Evolutionary conservation across 1,139 yeast species (phyloP).

Genomic region (Yamadazyma songkhlaensis): DNA sequence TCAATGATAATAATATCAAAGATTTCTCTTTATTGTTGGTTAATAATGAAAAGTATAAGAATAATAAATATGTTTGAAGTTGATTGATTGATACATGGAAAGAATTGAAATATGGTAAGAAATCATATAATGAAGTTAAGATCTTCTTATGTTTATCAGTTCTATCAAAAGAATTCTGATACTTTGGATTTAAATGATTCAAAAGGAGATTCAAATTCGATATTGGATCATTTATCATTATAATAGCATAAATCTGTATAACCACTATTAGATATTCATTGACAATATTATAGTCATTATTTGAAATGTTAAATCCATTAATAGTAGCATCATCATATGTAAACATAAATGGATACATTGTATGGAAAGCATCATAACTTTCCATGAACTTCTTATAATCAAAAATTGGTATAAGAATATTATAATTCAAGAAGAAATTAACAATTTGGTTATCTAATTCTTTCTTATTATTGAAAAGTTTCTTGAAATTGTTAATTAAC

Average conservation of each 20-base stretch:
- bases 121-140: constrained; percentile 41
- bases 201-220: constrained; percentile 39
- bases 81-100: constrained; percentile 42
- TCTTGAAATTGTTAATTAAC: constrained; percentile 46
- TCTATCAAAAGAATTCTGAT: constrained; percentile 14
- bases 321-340: constrained; percentile 50
- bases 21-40: constrained; percentile 50
- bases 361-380: constrained; percentile 54
- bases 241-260: constrained; percentile 46
- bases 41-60: constrained; percentile 41
- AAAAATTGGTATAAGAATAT: constrained; percentile 58
- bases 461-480: constrained; percentile 38
- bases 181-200: constrained; percentile 39
- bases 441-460: constrained; percentile 53
- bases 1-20: constrained; percentile 38
- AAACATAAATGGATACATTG: constrained; percentile 53
- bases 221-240: constrained; percentile 48
- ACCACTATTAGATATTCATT: constrained; percentile 49
- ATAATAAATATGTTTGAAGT: constrained; percentile 41
- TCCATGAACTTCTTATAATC: constrained; percentile 58
- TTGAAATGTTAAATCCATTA: constrained; percentile 50
- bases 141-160: constrained; percentile 17
- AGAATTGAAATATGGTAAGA: constrained; percentile 45
- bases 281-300: constrained; percentile 48
- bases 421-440: constrained; percentile 55